Evolutionary conservation across 768 basidiomycete species (phyloP).

Genomic region (Auriscalpium orientale): DNA sequence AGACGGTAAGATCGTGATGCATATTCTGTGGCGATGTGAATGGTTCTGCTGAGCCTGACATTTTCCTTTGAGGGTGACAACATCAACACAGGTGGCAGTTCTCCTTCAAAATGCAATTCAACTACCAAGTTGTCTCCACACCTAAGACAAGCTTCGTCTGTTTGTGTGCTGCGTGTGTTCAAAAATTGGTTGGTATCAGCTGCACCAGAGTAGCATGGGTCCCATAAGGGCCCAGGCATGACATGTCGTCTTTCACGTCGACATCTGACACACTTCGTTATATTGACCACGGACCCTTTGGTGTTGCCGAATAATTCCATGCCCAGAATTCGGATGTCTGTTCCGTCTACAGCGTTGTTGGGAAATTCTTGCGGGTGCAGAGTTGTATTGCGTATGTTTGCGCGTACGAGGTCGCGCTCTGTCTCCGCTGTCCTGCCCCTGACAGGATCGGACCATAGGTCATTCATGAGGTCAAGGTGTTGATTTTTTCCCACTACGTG

Average conservation of each 20-base stretch:
- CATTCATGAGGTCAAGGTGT: background rate
- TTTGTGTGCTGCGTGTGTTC: no score
- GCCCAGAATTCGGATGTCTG: background rate
- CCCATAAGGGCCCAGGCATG: no score
- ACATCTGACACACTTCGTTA: no score
- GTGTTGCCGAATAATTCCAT: background rate
- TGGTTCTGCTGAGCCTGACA: no score
- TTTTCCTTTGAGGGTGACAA: no score
- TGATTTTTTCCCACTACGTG: background rate
- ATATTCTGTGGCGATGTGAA: background rate
- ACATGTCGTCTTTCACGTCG: background rate
- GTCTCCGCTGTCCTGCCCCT: background rate
- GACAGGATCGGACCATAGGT: background rate
- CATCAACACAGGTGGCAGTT: no score
- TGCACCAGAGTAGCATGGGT: no score
- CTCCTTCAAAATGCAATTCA: no score
- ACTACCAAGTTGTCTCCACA: no score
- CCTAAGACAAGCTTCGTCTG: no score
- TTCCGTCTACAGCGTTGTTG: background rate
- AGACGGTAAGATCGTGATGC: background rate
- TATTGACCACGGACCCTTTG: background rate
- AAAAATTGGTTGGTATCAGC: no score
- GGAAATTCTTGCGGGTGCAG: background rate
- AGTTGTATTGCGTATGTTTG: background rate
- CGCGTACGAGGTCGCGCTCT: background rate